Evolutionary conservation across 2,329 filamentous ascomycete genomes (phyloP).

Genomic region (Exophiala oligosperma): DNA sequence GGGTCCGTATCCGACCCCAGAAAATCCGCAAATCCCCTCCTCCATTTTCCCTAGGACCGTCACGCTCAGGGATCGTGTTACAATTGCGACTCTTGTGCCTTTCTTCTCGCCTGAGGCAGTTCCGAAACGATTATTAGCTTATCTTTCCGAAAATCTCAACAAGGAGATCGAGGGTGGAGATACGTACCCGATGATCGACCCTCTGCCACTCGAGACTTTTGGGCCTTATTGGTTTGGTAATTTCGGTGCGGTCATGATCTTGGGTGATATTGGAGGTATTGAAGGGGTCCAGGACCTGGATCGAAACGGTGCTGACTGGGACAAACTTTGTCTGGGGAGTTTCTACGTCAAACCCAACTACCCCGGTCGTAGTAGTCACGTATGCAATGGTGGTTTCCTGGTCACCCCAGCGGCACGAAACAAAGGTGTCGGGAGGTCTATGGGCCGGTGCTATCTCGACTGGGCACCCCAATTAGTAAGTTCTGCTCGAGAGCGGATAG

Average conservation of each 20-base stretch:
- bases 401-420: constrained; percentile 72
- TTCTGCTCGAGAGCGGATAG: constrained; percentile 14
- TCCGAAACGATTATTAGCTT: constrained; percentile 71
- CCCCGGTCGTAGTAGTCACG: constrained; percentile 83
- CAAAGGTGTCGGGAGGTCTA: constrained; percentile 71
- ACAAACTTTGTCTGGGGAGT: constrained; percentile 77
- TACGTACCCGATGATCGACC: constrained; percentile 84
- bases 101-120: constrained; percentile 76
- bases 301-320: constrained; percentile 68
- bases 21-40: constrained; percentile 63
- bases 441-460: constrained; percentile 75
- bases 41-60: constrained; percentile 74
- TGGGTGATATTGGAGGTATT: constrained; percentile 69
- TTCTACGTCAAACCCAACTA: constrained; percentile 97
- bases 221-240: constrained; percentile 87
- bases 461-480: constrained; percentile 67
- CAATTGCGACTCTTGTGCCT: constrained; percentile 78
- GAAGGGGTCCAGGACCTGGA: constrained; percentile 53
- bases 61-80: constrained; percentile 79
- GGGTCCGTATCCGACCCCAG: constrained; percentile 63
- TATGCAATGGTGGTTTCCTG: constrained; percentile 76
- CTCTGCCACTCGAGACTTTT: constrained; percentile 72
- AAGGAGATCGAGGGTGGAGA: constrained; percentile 90
- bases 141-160: constrained; percentile 81
- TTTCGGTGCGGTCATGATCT: constrained; percentile 83